Evolutionary conservation across 2,329 filamentous ascomycete genomes (phyloP), one percentile per base, ranked within the genome.

Genomic region (Akanthomyces dipterigenus): DNA sequence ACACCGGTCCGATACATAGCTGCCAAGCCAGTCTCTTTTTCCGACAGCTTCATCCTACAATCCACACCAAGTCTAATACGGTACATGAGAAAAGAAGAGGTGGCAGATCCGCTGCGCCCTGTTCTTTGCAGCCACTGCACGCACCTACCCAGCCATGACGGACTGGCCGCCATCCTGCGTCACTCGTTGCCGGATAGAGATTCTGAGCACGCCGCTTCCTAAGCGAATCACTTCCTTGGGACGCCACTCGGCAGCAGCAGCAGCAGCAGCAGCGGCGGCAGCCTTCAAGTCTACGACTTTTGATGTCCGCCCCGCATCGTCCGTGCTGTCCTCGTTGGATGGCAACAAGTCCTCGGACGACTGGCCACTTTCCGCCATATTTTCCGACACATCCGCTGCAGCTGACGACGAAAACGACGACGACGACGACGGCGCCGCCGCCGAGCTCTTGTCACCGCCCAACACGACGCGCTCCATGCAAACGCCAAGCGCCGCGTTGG

Each of bases 161-260:
- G 77, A 80, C 34, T 65, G 65, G 0, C 79, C 79, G 0, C 79
- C 78, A 63, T 81, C 79, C 7, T 66, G 65, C 0, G 78, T 81
- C 11, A 80, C 69, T 0, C 79, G 72, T 24, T 71, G 70, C 6
- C 78, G 69, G 24, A 81, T 67, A 1, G 72, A 67, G 5, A 80
- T 70, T 61, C 75, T 75, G 55, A 81, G 61, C 4, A 78, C 69
- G 1, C 73, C 70, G 54, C 77, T 71, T 0, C 70, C 75, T 1
- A 81, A 67, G n/a, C 65, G 61, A 9, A 65, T 42, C 0, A 60
- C 26, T 1, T 42, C 50, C 7, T 18, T 16, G 6, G 31, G 22
- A 6, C 26, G 54, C 53, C 26, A 34, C 4, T 45, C 46, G 7
- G 6, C 9, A 4, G 24, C 20, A 9, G 18, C 34, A 7, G 38